Base-by-base conservation (phyloP, 2,329 filamentous ascomycete genomes). In the Paramyrothecium roridum region DNA sequence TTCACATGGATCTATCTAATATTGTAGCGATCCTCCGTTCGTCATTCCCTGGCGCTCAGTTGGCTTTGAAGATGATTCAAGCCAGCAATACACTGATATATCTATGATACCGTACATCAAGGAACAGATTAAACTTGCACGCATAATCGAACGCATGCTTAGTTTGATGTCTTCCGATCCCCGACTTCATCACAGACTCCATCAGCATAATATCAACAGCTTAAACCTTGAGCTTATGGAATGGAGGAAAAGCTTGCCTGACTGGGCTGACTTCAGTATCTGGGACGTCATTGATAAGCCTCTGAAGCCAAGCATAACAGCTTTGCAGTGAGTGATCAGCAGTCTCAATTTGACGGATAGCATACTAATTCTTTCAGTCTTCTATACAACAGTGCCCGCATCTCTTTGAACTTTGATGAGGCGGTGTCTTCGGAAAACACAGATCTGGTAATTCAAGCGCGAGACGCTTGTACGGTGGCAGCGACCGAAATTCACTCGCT, bases 381-480 rank as follows among this genome's bases (percentile, higher is more conserved):
- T 1, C 43, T 66, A 1, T 65, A 61, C 21, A 55, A 65, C 49
- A 66, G 61, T 49, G 57, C 60, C 3, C 63, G 64, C 6, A 65
- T 66, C 21, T 59, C 59, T 3, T 54, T 67, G 1, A 64, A 67
- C 48, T 59, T 61, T 23, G 62, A 64, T 48, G 51, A 60, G n/a
- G 57, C 57, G 46, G 13, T 52, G 1, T 54, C 54, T 1, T 48
- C 10, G n/a, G 50, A 49, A 46, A 57, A 8, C 50, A 54, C 37
- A 49, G 52, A 19, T 49, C 55, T 3, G 33, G 54, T 2, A 50
- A 56, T 7, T 10, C 26, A 30, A 30, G 26, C 26, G 10, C 26
- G 26, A 10, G 26, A 30, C 6, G 10, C 26, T 30, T 67, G 64
- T 45, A 30, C 60, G 3, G 55, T 54, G 1, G 62, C 65, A 2